Evolutionary conservation across 164 flowering plant species (phyloP).

Genomic region (Malania oleifera): DNA sequence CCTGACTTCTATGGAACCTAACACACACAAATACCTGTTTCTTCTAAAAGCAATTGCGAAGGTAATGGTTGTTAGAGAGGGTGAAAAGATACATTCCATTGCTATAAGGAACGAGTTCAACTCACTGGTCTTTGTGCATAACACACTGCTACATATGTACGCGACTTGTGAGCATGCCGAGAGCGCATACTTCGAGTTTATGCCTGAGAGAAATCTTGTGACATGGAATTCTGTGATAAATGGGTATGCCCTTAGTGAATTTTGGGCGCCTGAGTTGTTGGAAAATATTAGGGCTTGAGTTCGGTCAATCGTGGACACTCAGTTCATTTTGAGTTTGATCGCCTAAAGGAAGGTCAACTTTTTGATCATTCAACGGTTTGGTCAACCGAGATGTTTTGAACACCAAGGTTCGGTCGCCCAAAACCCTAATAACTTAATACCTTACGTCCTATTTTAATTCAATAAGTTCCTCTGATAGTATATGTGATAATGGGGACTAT

Average conservation of each 20-base stretch:
- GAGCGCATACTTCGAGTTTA: conserved; percentile 31
- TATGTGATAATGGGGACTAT: too few species aligned
- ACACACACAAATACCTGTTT: conserved; percentile 42
- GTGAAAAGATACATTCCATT: conserved; percentile 30
- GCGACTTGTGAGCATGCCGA: conserved; percentile 28
- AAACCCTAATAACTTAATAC: too few species aligned
- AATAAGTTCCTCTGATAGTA: too few species aligned
- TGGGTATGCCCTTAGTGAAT: conserved; percentile 37
- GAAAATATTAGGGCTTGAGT: too few species aligned
- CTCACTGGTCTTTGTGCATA: conserved; percentile 34
- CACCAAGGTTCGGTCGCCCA: too few species aligned
- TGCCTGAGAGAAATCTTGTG: conserved; percentile 29
- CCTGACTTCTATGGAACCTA: conserved; percentile 16
- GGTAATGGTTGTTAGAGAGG: conserved; percentile 19
- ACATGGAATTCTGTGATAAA: conserved; percentile 43
- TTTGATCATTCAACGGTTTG: too few species aligned
- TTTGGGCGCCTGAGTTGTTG: too few species aligned
- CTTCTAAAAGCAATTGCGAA: conserved; percentile 36
- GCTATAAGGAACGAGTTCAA: conserved; percentile 27
- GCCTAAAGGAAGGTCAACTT: too few species aligned
- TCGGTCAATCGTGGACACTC: too few species aligned
- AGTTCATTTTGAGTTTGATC: too few species aligned
- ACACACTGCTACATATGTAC: conserved; percentile 35
- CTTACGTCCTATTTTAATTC: too few species aligned
- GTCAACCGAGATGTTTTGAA: too few species aligned